Percentiles rank a stretch among this genome's conserved stretches.
phyloP scores from a whole-genome alignment of 2,329 filamentous ascomycete genomes.

The Botrytis squamosa region DNA sequence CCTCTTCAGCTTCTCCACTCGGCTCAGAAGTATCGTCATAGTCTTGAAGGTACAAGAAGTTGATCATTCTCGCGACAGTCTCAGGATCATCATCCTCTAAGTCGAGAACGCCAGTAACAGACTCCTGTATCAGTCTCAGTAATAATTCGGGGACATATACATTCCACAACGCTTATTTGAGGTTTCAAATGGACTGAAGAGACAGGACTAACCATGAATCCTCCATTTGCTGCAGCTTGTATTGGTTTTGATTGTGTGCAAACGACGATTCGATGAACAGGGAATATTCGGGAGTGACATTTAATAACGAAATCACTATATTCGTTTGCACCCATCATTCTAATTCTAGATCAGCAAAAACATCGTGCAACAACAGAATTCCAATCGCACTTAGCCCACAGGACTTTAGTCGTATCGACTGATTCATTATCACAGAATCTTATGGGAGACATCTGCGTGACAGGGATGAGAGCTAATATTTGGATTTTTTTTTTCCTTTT shows the following conservation, averaged over 20 bases:
- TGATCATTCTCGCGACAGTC: conserved; percentile 21
- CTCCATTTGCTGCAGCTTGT: conserved; percentile 23
- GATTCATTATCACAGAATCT: not conserved
- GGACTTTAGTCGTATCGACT: not conserved
- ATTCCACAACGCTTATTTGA: not conserved
- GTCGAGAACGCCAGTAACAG: not conserved
- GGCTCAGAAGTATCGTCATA: not conserved
- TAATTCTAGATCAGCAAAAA: not conserved
- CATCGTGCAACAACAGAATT: not conserved
- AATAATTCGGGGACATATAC: not conserved
- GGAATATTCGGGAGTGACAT: conserved; percentile 25
- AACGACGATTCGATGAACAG: conserved; percentile 29
- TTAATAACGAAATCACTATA: conserved; percentile 29
- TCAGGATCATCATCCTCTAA: conserved; percentile 20
- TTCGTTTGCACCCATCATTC: conserved; percentile 15
- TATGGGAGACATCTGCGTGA: not conserved
- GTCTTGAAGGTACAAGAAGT: conserved; percentile 54
- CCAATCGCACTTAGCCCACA: not conserved
- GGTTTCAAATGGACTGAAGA: not conserved
- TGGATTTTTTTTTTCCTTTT: not conserved
- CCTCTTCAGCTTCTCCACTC: not conserved
- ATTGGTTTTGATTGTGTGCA: conserved; percentile 28
- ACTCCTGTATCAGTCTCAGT: conserved; percentile 19
- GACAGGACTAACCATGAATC: conserved; percentile 22
- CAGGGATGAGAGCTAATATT: not conserved